phyloP scores from a whole-genome alignment of 441 rosid species.

The Kokia cookei region DNA sequence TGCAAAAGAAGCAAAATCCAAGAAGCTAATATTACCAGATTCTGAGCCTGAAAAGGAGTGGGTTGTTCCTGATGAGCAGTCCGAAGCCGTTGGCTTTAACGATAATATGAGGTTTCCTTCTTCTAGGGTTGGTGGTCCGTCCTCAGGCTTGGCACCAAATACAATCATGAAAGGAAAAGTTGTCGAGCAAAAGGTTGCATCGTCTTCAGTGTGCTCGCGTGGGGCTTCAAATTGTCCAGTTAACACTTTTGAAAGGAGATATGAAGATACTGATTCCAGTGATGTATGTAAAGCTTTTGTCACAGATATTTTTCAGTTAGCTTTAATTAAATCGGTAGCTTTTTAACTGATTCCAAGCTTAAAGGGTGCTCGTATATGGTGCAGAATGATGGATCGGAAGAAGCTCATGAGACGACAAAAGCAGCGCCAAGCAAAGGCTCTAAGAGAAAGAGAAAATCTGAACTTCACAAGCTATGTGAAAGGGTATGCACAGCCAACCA shows the following conservation, averaged over 20 bases:
- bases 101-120: not conserved
- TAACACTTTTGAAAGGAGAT: slow-evolving; percentile 16
- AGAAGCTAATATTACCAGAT: not conserved
- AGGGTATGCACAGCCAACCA: slow-evolving; percentile 14
- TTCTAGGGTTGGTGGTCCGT: not conserved
- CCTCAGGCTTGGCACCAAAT: not conserved
- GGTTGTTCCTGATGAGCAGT: slow-evolving; percentile 45
- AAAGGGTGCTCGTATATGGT: not conserved
- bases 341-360: not conserved
- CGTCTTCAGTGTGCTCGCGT: slow-evolving; percentile 30
- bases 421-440: slow-evolving; percentile 14
- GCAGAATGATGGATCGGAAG: slow-evolving; percentile 40
- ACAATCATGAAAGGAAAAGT: slow-evolving; percentile 2
- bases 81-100: slow-evolving; percentile 30
- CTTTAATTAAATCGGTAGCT: not conserved
- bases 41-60: not conserved
- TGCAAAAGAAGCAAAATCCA: not conserved
- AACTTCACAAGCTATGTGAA: slow-evolving; percentile 30
- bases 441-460: slow-evolving; percentile 31
- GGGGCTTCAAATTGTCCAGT: slow-evolving; percentile 36
- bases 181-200: slow-evolving; percentile 17
- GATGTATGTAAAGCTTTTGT: slow-evolving; percentile 31
- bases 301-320: not conserved
- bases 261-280: slow-evolving; percentile 25
- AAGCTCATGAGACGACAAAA: slow-evolving; percentile 24